Conservation (phyloP, 345 rosid species). For the Rhizophora apiculata region DNA sequence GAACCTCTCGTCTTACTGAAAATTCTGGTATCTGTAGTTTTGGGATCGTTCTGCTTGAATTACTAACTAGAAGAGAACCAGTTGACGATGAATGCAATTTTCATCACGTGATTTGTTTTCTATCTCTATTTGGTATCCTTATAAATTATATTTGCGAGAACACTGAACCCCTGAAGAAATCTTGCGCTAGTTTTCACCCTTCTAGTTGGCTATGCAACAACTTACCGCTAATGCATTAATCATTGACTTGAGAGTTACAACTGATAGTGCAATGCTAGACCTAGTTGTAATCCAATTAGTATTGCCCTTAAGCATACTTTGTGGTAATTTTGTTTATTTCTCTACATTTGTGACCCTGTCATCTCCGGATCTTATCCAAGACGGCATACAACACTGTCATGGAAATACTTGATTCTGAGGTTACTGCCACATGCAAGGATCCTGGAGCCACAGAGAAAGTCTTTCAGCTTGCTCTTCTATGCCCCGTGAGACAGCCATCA, state of each 20-base stretch:
- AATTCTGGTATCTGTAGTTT: conserved; percentile 95
- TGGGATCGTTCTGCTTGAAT: conserved; percentile 84
- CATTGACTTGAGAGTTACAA: no score
- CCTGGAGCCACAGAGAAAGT: conserved; percentile 80
- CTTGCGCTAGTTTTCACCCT: no score
- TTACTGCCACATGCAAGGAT: conserved; percentile 70
- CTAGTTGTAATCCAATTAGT: no score
- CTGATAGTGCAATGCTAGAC: no score
- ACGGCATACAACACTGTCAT: conserved; percentile 76
- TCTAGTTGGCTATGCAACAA: no score
- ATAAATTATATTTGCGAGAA: no score
- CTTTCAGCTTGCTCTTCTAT: conserved; percentile 82
- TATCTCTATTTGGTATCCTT: no score
- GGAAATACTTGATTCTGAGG: conserved; percentile 81
- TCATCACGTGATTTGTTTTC: conserved; percentile 72
- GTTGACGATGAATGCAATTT: conserved; percentile 91
- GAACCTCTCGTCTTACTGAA: conserved; percentile 89
- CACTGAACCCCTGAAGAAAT: no score
- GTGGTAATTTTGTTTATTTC: no score
- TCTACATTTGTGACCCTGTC: not conserved
- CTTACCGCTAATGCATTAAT: no score
- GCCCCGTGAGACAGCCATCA: conserved; percentile 73
- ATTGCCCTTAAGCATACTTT: no score
- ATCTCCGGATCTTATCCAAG: conserved; percentile 69
- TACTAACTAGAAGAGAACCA: conserved; percentile 84